A percentile compares a stretch with the other conserved stretches of the same genome.
These are phyloP conservation scores for Nakazawaea anatomiae DNA, from an alignment of 805 yeast species.

Conservation along the genomic window DNA sequence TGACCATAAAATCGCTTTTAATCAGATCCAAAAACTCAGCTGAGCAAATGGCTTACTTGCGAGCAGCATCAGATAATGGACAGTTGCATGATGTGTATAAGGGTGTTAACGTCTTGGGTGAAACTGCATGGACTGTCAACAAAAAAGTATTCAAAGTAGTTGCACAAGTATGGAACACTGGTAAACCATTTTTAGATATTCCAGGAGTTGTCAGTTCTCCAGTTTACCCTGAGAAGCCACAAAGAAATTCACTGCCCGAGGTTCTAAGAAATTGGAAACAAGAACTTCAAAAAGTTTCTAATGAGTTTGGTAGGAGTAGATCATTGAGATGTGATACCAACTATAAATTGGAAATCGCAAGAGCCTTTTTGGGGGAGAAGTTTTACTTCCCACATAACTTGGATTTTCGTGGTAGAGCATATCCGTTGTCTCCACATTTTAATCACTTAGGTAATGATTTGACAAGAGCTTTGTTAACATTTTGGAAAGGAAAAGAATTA, in stretches of 20 bases:
- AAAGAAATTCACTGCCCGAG: conserved; percentile 63
- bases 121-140: conserved; percentile 91
- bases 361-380: conserved; percentile 80
- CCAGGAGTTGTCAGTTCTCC: conserved; percentile 46
- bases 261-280: conserved; percentile 65
- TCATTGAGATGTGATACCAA: conserved; percentile 92
- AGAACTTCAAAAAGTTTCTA: conserved; percentile 47
- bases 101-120: conserved; percentile 82
- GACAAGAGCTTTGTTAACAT: conserved; percentile 63
- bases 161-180: conserved; percentile 82
- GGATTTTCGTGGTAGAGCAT: conserved; percentile 82
- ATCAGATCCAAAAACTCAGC: conserved; percentile 80
- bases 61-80: conserved; percentile 72
- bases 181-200: conserved; percentile 66
- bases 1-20: conserved; percentile 53
- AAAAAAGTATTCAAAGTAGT: conserved; percentile 61
- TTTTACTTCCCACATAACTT: conserved; percentile 76
- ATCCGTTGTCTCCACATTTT: conserved; percentile 75
- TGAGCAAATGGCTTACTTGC: conserved; percentile 84
- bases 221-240: conserved; percentile 44
- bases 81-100: conserved; percentile 61
- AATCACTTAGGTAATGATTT: conserved; percentile 78
- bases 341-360: conserved; percentile 90
- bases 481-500: conserved; percentile 71
- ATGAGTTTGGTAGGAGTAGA: conserved; percentile 60